Evolutionary conservation across 441 rosid genomes (phyloP), one percentile per base, ranked within the genome.

Genomic region (Sinapis alba): DNA sequence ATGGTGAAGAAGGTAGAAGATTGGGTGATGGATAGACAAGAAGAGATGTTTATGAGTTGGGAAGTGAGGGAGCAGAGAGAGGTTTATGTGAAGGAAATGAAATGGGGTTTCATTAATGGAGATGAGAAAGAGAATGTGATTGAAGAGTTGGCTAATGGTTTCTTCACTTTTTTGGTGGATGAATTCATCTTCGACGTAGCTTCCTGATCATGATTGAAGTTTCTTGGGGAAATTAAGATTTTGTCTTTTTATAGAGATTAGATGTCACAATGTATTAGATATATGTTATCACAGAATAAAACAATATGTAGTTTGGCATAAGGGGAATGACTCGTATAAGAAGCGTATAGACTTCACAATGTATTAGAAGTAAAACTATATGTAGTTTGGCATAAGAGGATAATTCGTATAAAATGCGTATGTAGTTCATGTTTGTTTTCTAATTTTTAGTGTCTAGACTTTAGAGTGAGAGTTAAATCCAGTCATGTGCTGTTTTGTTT

Each of bases 41-140:
- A 79, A 34, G 88, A 87, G 21, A 7, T 78, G 78, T 51, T 84
- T 70, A 10, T 75, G 65, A 90, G 90, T 24, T 90, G 95, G 97
- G 88, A 90, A 65, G 83, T 81, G 75, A 70, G 47, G 57, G 84
- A 81, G 7, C 78, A 83, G 11, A 85, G 96, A 59, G 69, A 61
- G 13, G 61, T 74, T 7, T 92, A 84, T 45, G 56, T 90, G 45
- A 84, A 75, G 41, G 90, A 86, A 62, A 78, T 78, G 81, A 43
- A 78, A 72, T 77, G 80, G 80, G 65, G 73, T 51, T 65, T 72
- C 34, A 24, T 71, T 34, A 7, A 79, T 82, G 91, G 88, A 88
- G 77, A 85, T 53, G 74, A 65, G 71, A 45, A 76, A 59, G 70
- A 68, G 12, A 81, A 75, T 30, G 65, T 92, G 47, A 81, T 65